These are phyloP conservation scores for Microstegium vimineum DNA, from an alignment of 176 grass and related monocot species.

Conservation along the genomic window DNA sequence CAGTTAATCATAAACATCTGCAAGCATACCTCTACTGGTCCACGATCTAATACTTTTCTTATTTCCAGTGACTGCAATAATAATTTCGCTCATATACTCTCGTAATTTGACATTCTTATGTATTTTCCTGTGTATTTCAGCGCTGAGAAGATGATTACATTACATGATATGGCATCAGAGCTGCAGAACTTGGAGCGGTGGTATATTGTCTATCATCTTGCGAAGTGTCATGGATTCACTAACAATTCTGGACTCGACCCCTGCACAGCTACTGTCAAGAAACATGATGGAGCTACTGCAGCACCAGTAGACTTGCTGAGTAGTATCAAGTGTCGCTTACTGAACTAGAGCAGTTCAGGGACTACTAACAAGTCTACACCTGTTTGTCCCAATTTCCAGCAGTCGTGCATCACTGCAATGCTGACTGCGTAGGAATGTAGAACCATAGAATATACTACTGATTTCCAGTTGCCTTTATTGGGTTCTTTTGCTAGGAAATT, in stretches of 20 bases:
- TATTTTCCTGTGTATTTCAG: conserved; percentile 22
- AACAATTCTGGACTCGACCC: background rate
- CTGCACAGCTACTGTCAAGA: conserved; percentile 6
- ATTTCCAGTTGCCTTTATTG: background rate
- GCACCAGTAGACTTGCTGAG: conserved; percentile 10
- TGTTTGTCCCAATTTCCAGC: background rate
- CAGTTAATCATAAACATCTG: background rate
- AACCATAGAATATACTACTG: background rate
- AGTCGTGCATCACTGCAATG: background rate
- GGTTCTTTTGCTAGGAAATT: conserved; percentile 12
- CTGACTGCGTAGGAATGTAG: background rate
- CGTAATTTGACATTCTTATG: background rate
- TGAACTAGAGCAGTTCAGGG: conserved; percentile 27
- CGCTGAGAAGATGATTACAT: conserved; percentile 1
- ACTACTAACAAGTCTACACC: conserved; percentile 11
- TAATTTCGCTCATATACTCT: background rate
- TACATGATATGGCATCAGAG: conserved; percentile 17
- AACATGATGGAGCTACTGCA: background rate
- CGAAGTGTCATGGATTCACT: conserved; percentile 6
- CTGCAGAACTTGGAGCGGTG: conserved; percentile 20
- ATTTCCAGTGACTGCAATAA: background rate
- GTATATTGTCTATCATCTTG: conserved; percentile 29
- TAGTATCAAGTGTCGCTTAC: conserved; percentile 16
- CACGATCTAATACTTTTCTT: background rate
- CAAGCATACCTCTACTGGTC: background rate